Conservation (phyloP, 495 filamentous ascomycete genomes). For the Penicillium cataractarum region DNA sequence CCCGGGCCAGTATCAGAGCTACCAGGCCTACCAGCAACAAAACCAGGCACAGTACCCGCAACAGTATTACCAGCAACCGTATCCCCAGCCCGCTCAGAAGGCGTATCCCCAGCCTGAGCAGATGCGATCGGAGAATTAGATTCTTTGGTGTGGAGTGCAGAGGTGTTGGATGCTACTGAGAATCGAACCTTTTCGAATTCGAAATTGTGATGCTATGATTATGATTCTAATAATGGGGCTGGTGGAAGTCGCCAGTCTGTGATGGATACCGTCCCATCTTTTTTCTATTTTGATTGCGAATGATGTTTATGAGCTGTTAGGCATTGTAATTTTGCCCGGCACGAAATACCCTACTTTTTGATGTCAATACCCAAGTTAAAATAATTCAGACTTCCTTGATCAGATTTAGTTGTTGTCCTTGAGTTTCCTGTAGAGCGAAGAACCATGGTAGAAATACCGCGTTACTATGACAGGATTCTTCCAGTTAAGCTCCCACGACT, state of each 20-base stretch:
- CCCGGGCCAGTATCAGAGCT: conserved; percentile 2
- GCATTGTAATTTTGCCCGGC: background rate
- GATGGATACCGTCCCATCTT: background rate
- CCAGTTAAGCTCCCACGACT: background rate
- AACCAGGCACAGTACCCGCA: conserved; percentile 9
- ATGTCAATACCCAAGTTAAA: conserved; percentile 12
- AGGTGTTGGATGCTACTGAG: background rate
- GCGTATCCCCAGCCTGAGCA: conserved; percentile 1
- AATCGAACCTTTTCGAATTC: background rate
- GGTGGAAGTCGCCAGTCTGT: background rate
- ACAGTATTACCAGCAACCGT: conserved; percentile 9
- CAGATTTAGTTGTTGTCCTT: background rate
- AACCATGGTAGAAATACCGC: background rate
- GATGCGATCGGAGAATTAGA: background rate
- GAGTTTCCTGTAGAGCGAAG: background rate
- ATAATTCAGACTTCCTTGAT: background rate
- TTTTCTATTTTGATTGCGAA: background rate
- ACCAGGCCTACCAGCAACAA: conserved; percentile 11
- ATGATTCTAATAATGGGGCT: background rate
- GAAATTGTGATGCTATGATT: background rate
- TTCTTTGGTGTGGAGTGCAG: background rate
- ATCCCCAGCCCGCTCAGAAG: background rate
- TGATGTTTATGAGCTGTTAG: background rate
- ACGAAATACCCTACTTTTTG: conserved; percentile 13
- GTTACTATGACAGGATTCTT: background rate